A percentile compares a stretch with the other conserved stretches of the same genome.
Conservation (phyloP, 139 green algal genomes). For the Chlorella sp. region DNA sequence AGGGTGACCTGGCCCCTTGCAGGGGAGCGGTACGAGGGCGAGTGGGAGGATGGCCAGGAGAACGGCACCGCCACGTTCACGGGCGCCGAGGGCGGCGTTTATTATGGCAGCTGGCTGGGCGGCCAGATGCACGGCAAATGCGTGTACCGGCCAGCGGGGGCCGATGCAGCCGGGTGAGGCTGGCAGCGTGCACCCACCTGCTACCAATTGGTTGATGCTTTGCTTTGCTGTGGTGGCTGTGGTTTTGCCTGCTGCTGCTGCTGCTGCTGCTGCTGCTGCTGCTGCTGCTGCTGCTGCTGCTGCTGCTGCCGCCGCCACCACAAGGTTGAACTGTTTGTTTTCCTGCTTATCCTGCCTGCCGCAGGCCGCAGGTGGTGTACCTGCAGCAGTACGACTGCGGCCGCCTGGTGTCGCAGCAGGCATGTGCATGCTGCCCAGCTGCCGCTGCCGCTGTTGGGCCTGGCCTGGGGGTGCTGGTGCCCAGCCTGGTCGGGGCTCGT, state of each 20-base stretch:
- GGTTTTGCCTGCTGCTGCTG: not conserved
- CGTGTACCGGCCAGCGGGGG: constrained; percentile 47
- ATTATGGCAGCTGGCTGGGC: constrained; percentile 66
- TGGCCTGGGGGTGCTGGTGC: no score
- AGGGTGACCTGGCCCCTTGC: no score
- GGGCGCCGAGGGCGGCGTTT: constrained; percentile 59
- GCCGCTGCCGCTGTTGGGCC: not conserved
- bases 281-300: no score
- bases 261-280: no score
- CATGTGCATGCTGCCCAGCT: not conserved
- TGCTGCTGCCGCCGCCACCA: no score
- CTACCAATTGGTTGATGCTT: no score
- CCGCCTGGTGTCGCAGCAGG: constrained; percentile 44
- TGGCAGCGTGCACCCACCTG: not conserved
- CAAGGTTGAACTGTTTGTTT: no score
- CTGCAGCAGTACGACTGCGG: constrained; percentile 54
- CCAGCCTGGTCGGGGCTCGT: no score
- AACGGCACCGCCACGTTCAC: constrained; percentile 64
- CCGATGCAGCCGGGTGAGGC: not conserved
- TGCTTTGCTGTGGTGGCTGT: no score
- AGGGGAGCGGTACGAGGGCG: constrained; percentile 77
- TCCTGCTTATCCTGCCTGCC: not conserved
- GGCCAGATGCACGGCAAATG: constrained; percentile 73
- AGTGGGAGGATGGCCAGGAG: constrained; percentile 69
- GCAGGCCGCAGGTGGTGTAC: constrained; percentile 39